phyloP scores from a whole-genome alignment of 169 alveolate species.

The Cryptosporidium bovis region DNA sequence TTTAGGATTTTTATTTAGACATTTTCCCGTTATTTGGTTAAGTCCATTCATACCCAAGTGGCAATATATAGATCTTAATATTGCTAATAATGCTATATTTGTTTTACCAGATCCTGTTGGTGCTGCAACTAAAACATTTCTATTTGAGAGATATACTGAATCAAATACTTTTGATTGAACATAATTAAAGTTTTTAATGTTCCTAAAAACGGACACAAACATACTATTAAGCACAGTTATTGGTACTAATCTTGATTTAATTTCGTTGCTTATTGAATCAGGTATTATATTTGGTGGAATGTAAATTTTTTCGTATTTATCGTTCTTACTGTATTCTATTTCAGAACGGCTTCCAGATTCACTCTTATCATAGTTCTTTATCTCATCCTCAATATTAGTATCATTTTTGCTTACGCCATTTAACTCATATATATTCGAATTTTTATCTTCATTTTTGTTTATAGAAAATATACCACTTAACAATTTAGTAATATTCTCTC shows the following conservation, averaged over 20 bases:
- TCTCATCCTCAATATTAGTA: no score
- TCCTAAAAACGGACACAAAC: conserved; percentile 62
- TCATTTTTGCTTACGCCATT: not conserved
- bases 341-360: not conserved
- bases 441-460: not conserved
- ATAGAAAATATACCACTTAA: not conserved
- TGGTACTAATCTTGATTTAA: conserved; percentile 3
- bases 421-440: not conserved
- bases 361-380: not conserved
- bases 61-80: conserved; percentile 90
- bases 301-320: conserved; percentile 21
- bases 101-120: conserved; percentile 99
- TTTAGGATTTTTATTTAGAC: not conserved
- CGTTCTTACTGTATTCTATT: not conserved
- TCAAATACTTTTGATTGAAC: conserved; percentile 95
- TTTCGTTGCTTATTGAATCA: conserved; percentile 23
- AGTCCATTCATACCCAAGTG: conserved; percentile 37
- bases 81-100: conserved; percentile 98
- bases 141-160: conserved; percentile 92
- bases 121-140: conserved; percentile 98
- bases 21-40: not conserved
- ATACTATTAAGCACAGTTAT: not conserved
- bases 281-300: conserved; percentile 30
- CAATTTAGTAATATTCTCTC: not conserved
- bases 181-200: conserved; percentile 88